phyloP scores from a whole-genome alignment of 2,329 filamentous ascomycete genomes.

The Thermothelomyces thermophilus region DNA sequence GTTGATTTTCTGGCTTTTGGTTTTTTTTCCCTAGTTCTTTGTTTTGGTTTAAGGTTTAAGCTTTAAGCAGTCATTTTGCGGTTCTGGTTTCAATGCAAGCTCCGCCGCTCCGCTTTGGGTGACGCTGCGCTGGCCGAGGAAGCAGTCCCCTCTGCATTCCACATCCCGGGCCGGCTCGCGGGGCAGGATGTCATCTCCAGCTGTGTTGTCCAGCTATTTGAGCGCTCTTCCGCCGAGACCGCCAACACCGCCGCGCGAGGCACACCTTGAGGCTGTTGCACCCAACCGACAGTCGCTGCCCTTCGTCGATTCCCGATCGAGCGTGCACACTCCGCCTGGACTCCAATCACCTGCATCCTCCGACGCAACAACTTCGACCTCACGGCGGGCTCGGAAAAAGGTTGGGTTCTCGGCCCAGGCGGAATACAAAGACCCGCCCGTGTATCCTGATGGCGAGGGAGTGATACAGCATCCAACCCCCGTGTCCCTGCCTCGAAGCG shows the following conservation, averaged over 20 bases:
- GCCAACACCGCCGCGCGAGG: conserved; percentile 61
- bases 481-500: conserved; percentile 33
- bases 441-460: conserved; percentile 35
- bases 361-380: conserved; percentile 38
- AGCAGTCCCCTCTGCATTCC: conserved; percentile 9
- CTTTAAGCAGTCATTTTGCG: not conserved
- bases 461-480: conserved; percentile 37
- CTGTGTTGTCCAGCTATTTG: conserved; percentile 36
- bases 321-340: conserved; percentile 48
- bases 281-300: conserved; percentile 32
- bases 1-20: not conserved
- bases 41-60: too few species aligned
- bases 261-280: conserved; percentile 34
- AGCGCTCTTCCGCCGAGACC: conserved; percentile 52
- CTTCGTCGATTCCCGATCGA: conserved; percentile 35
- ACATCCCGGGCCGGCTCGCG: conserved; percentile 1
- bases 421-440: conserved; percentile 50
- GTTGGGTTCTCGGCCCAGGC: conserved; percentile 52
- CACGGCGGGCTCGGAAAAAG: conserved; percentile 43
- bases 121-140: conserved; percentile 16
- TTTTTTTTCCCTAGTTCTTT: not conserved
- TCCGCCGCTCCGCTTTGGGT: conserved; percentile 6
- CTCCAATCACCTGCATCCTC: conserved; percentile 39
- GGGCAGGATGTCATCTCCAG: conserved; percentile 35
- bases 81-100: too few species aligned